phyloP scores from a whole-genome alignment of 352 stramenopile species.

The Phytophthora aleatoria region DNA sequence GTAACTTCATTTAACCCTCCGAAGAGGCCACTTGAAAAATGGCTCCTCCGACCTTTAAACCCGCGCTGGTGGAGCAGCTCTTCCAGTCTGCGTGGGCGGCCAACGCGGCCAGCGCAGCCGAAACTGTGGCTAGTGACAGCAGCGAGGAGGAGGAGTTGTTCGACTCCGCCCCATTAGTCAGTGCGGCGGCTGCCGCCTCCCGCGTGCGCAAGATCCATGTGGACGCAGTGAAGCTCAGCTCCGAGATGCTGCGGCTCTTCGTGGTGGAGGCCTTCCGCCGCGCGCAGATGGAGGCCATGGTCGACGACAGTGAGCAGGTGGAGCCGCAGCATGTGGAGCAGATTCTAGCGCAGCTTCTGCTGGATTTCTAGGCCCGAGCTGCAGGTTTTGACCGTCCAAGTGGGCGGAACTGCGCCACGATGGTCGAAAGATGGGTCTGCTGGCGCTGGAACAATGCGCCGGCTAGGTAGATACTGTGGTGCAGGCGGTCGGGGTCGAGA shows the following conservation, averaged over 20 bases:
- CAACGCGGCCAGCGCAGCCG: slow-evolving; percentile 30
- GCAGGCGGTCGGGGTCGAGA: slow-evolving; percentile 48
- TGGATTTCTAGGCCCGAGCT: slow-evolving; percentile 67
- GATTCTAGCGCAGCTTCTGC: slow-evolving; percentile 76
- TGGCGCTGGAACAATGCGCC: slow-evolving; percentile 49
- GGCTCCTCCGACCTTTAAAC: slow-evolving; percentile 52
- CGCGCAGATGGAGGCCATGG: slow-evolving; percentile 88
- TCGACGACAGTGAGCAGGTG: slow-evolving; percentile 75
- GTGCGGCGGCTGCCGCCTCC: slow-evolving; percentile 26
- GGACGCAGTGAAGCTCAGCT: slow-evolving; percentile 77
- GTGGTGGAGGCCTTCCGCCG: slow-evolving; percentile 73
- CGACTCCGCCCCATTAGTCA: slow-evolving; percentile 41
- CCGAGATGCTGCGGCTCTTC: slow-evolving; percentile 80
- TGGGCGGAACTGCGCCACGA: slow-evolving; percentile 28
- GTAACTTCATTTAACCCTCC: too few species aligned
- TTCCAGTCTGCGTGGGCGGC: slow-evolving; percentile 68
- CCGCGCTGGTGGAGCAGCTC: slow-evolving; percentile 71
- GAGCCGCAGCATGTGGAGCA: slow-evolving; percentile 84
- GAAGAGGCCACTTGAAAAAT: slow-evolving; percentile 3
- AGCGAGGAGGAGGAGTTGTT: slow-evolving; percentile 54
- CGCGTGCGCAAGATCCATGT: slow-evolving; percentile 74
- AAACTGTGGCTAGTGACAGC: slow-evolving; percentile 31
- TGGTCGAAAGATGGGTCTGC: slow-evolving; percentile 34
- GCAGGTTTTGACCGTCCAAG: not conserved
- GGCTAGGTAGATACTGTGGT: slow-evolving; percentile 57